These are phyloP conservation scores for Suhomyces anneliseae DNA, from an alignment of 1,139 yeast genomes.

Conservation along the genomic window DNA sequence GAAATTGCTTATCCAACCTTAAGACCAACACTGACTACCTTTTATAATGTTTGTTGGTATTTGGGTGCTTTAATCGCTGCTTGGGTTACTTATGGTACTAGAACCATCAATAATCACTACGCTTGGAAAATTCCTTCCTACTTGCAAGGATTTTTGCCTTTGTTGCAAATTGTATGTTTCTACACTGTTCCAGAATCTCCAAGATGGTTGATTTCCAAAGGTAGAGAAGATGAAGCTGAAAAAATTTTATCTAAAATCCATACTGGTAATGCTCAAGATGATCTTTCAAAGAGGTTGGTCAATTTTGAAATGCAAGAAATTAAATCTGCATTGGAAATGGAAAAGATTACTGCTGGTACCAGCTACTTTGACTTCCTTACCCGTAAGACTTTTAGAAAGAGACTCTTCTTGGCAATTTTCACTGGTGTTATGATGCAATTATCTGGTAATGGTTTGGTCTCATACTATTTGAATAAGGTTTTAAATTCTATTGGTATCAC, in stretches of 20 bases:
- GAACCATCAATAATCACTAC: conserved; percentile 25
- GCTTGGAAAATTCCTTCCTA: conserved; percentile 51
- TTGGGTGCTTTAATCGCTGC: conserved; percentile 58
- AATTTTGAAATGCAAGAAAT: conserved; percentile 50
- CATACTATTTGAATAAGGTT: conserved; percentile 50
- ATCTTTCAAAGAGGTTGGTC: conserved; percentile 33
- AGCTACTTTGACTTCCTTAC: conserved; percentile 37
- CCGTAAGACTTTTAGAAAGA: conserved; percentile 41
- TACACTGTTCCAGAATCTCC: conserved; percentile 50
- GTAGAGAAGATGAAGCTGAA: conserved; percentile 37
- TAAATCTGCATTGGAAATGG: conserved; percentile 38
- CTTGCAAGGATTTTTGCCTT: conserved; percentile 42
- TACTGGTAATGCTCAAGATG: conserved; percentile 35
- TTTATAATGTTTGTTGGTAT: conserved; percentile 45
- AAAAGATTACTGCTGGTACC: conserved; percentile 25
- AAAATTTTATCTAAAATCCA: conserved; percentile 38
- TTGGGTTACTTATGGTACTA: conserved; percentile 52
- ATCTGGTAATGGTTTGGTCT: conserved; percentile 53
- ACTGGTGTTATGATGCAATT: conserved; percentile 45
- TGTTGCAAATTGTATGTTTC: conserved; percentile 25
- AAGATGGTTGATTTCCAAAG: conserved; percentile 39
- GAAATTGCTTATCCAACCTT: conserved; percentile 50
- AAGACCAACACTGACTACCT: conserved; percentile 45
- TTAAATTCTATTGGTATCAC: conserved; percentile 52
- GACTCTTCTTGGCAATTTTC: conserved; percentile 38